Conservation (phyloP, 2,329 filamentous ascomycete genomes). For the Beauveria varroae region DNA sequence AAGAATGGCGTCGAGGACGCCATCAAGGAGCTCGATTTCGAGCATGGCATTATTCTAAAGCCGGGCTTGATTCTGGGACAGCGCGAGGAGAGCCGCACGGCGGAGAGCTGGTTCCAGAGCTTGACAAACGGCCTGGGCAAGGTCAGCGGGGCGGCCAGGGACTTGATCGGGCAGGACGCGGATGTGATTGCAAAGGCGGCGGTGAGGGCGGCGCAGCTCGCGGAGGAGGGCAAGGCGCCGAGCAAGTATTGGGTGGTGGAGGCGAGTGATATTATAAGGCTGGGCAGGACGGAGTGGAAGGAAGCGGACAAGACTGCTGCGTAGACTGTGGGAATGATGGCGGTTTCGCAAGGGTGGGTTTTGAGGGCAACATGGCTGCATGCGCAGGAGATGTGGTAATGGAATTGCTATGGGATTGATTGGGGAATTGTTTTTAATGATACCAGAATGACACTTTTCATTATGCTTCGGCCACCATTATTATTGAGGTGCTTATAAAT, state of each 20-base stretch:
- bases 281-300: conserved; percentile 54
- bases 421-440: neutral
- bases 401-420: neutral
- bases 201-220: conserved; percentile 51
- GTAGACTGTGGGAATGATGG: neutral
- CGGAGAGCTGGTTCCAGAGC: conserved; percentile 49
- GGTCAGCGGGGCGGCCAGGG: conserved; percentile 48
- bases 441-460: neutral
- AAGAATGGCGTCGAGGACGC: conserved; percentile 82
- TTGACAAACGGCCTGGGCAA: conserved; percentile 49
- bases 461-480: neutral
- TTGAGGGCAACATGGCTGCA: too few relatives aligned
- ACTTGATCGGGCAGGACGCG: conserved; percentile 66
- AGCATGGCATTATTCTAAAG: conserved; percentile 64
- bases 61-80: conserved; percentile 72
- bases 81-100: conserved; percentile 52
- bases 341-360: too few relatives aligned
- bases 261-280: conserved; percentile 53
- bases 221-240: conserved; percentile 50
- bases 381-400: neutral
- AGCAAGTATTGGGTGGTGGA: conserved; percentile 55
- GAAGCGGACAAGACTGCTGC: neutral
- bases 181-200: conserved; percentile 64
- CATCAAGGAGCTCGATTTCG: conserved; percentile 64
- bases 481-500: too few relatives aligned